phyloP scores from a whole-genome alignment of 2,329 filamentous ascomycete species.

The Fusarium compactum region DNA sequence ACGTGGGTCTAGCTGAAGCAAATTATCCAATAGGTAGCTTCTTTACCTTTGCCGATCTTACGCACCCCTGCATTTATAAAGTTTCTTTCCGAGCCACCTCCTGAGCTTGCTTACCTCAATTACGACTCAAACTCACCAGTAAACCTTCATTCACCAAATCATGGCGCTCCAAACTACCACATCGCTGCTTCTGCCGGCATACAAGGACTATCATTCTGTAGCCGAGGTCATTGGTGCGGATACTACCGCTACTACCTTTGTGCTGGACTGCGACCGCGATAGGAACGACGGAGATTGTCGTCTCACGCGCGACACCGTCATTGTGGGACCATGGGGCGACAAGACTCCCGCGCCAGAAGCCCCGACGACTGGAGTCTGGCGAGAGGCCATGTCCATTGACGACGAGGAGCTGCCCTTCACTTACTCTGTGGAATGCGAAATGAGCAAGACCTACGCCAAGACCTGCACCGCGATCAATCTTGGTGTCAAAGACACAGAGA shows the following conservation, averaged over 20 bases:
- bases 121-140: background rate
- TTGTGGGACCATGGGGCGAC: background rate
- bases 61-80: background rate
- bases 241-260: background rate
- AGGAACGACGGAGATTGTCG: background rate
- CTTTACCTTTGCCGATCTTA: background rate
- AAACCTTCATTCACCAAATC: background rate
- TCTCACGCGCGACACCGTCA: background rate
- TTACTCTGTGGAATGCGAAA: background rate
- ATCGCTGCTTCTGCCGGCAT: background rate
- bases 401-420: rapidly evolving
- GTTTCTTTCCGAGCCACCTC: background rate
- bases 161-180: background rate
- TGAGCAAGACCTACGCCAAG: background rate
- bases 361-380: background rate
- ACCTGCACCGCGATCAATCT: background rate
- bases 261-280: background rate
- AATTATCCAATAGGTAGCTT: background rate
- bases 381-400: no score
- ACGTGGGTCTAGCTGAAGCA: background rate
- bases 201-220: background rate
- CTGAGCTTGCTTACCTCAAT: background rate
- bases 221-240: background rate
- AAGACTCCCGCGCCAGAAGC: background rate
- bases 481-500: background rate